These are phyloP conservation scores for Cruciata laevipes DNA, from an alignment of 257 asterid species.

Conservation along the genomic window DNA sequence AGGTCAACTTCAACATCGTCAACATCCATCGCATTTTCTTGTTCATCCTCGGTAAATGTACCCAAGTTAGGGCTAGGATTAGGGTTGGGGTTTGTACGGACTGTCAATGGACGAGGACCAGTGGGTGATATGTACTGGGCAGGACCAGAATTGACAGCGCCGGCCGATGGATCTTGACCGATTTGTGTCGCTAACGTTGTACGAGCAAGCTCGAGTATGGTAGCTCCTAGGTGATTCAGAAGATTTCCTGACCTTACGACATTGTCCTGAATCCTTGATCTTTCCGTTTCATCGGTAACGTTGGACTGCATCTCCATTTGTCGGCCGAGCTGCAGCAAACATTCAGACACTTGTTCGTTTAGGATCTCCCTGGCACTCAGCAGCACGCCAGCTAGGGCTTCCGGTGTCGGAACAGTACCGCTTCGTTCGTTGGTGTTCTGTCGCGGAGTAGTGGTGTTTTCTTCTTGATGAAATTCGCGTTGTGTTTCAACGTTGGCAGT, in stretches of 20 bases:
- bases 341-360: constrained; percentile 50
- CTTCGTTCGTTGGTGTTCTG: constrained; percentile 36
- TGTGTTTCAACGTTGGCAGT: constrained; percentile 37
- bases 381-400: constrained; percentile 68
- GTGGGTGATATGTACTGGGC: constrained; percentile 72
- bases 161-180: constrained; percentile 81
- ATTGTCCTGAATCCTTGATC: constrained; percentile 62
- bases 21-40: too few species aligned
- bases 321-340: constrained; percentile 71
- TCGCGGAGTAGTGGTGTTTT: constrained; percentile 24
- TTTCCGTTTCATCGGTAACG: constrained; percentile 53
- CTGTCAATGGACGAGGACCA: constrained; percentile 59
- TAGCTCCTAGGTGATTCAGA: constrained; percentile 66
- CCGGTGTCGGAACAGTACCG: constrained; percentile 75
- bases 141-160: constrained; percentile 92
- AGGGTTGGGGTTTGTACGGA: not conserved
- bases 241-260: constrained; percentile 69
- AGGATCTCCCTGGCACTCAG: constrained; percentile 53
- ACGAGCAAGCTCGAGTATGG: constrained; percentile 92
- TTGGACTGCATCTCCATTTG: constrained; percentile 54
- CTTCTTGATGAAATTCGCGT: constrained; percentile 29
- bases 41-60: constrained; percentile 4
- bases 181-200: constrained; percentile 76
- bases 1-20: too few species aligned
- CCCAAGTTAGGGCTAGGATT: constrained; percentile 32